phyloP scores from a whole-genome alignment of 2,329 filamentous ascomycete genomes.

The Aspergillus sojae region DNA sequence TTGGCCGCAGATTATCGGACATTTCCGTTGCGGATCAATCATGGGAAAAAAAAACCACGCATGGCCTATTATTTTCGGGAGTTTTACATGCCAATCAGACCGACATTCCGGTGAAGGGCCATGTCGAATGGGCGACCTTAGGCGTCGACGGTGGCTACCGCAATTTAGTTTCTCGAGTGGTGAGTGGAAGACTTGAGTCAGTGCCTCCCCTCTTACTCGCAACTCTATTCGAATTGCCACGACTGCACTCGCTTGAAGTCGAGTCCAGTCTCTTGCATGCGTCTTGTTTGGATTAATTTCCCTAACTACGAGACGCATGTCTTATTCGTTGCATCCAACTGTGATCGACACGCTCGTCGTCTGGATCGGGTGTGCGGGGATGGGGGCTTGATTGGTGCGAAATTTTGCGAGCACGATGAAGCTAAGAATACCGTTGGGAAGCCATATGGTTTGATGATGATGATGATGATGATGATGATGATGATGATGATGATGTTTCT shows the following conservation, averaged over 20 bases:
- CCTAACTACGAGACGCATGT: background rate
- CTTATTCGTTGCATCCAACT: slow-evolving; percentile 9
- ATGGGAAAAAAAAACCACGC: slow-evolving; percentile 11
- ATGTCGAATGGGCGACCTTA: slow-evolving; percentile 23
- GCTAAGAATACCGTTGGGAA: slow-evolving; percentile 15
- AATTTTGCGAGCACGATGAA: slow-evolving; percentile 28
- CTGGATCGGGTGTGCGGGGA: slow-evolving; percentile 28
- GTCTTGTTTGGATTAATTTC: slow-evolving; percentile 5
- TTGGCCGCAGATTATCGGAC: slow-evolving; percentile 24
- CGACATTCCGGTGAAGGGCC: slow-evolving; percentile 1
- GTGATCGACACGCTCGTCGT: slow-evolving; percentile 32
- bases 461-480: slow-evolving; percentile 12
- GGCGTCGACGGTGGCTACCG: slow-evolving; percentile 24
- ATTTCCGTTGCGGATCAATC: slow-evolving; percentile 38
- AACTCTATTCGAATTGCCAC: slow-evolving; percentile 12
- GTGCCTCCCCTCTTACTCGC: background rate
- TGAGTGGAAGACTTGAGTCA: background rate
- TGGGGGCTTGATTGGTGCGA: slow-evolving; percentile 29
- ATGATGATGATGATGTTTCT: slow-evolving; percentile 15
- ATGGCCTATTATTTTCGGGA: slow-evolving; percentile 27
- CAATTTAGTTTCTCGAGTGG: slow-evolving; percentile 6
- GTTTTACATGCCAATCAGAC: slow-evolving; percentile 34
- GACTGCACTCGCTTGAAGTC: slow-evolving; percentile 1
- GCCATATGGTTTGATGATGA: slow-evolving; percentile 15
- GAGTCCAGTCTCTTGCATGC: slow-evolving; percentile 5